A percentile compares a stretch with the other conserved stretches of the same genome.
Evolutionary conservation across 306 rosid species (phyloP).

Genomic region (Vigna nakashimae): DNA sequence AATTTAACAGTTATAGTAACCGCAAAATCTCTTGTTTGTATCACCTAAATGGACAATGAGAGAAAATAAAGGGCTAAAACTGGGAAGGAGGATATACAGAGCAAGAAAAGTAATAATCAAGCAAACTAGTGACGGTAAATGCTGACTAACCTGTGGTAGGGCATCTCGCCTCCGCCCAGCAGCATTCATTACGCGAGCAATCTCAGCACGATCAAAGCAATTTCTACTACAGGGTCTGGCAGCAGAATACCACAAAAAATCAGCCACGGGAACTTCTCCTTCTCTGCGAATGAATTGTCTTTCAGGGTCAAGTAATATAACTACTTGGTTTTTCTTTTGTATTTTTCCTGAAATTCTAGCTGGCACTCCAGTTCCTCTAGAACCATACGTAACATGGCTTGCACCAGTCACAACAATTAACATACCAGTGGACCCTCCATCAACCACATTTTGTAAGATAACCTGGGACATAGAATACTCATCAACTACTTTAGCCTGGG

Average conservation of each 20-base stretch:
- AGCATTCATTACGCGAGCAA: conserved; percentile 98
- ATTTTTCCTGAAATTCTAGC: conserved; percentile 89
- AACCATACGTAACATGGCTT: conserved; percentile 85
- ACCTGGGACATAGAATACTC: conserved; percentile 85
- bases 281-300: conserved; percentile 85
- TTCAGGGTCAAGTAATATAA: conserved; percentile 91
- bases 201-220: conserved; percentile 97
- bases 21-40: conserved; percentile 28
- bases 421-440: conserved; percentile 76
- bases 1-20: background rate
- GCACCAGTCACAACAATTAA: conserved; percentile 92
- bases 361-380: conserved; percentile 90
- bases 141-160: conserved; percentile 85
- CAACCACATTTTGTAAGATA: conserved; percentile 66
- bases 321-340: conserved; percentile 91
- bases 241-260: conserved; percentile 97
- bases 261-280: conserved; percentile 97
- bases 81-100: background rate
- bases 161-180: conserved; percentile 95
- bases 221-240: conserved; percentile 92
- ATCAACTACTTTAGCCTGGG: conserved; percentile 90
- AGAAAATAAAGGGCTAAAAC: conserved; percentile 31
- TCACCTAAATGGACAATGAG: conserved; percentile 30
- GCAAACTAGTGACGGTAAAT: conserved; percentile 25
- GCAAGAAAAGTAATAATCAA: conserved; percentile 19